phyloP scores from a whole-genome alignment of 441 rosid genomes.

The Adansonia grandidieri region DNA sequence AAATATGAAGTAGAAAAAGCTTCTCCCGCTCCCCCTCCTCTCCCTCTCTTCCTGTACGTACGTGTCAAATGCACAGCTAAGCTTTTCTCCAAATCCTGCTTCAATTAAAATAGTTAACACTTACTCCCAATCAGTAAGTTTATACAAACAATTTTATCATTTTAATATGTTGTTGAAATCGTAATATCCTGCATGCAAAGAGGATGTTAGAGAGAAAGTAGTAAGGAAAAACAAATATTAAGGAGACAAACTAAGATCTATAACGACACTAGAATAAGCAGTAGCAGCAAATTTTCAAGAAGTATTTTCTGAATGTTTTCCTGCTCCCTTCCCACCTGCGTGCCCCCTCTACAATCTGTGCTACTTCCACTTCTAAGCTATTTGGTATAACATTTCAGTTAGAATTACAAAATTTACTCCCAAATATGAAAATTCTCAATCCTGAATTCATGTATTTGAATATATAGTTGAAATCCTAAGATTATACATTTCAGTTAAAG shows the following conservation, averaged over 20 bases:
- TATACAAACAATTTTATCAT: background rate
- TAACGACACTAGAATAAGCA: background rate
- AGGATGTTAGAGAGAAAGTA: background rate
- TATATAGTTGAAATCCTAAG: conserved; percentile 1
- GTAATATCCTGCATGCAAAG: background rate
- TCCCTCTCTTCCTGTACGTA: background rate
- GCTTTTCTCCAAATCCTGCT: background rate
- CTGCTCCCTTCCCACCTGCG: background rate
- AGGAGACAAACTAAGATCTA: background rate
- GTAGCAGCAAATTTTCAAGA: background rate
- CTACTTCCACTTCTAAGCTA: background rate
- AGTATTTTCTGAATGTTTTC: background rate
- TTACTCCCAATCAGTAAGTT: background rate
- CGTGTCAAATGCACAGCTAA: background rate
- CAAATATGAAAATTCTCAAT: background rate
- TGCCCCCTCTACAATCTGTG: background rate
- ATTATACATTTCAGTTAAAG: background rate
- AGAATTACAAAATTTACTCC: background rate
- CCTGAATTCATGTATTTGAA: background rate
- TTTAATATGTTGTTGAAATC: background rate
- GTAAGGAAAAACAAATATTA: background rate
- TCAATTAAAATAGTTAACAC: background rate
- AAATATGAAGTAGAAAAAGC: no score
- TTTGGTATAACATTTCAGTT: background rate
- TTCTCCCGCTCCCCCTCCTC: no score